Conservation (phyloP, 495 filamentous ascomycete species). For the Xylaria bambusicola region DNA sequence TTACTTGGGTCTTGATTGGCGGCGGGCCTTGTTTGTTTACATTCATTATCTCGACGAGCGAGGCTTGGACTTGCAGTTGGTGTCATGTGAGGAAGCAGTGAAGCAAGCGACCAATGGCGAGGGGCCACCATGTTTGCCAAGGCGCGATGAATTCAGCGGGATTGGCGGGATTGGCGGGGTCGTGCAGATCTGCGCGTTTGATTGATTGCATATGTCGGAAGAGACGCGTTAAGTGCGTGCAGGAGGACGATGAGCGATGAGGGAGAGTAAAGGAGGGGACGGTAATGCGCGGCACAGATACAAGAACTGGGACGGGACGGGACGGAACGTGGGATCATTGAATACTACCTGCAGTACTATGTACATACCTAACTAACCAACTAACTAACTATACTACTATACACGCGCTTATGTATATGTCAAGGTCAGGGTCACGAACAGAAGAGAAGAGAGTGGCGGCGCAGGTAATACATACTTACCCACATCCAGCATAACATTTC, state of each 20-base stretch:
- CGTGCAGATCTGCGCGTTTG: slow-evolving; percentile 14
- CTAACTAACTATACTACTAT: too few species aligned
- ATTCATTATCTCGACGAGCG: not conserved
- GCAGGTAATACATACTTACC: too few species aligned
- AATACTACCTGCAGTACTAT: too few species aligned
- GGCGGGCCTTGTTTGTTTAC: slow-evolving; percentile 18
- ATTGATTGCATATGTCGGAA: slow-evolving; percentile 17
- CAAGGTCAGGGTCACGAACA: too few species aligned
- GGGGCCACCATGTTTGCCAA: slow-evolving; percentile 5
- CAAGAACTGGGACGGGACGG: too few species aligned
- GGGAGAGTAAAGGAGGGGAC: not conserved
- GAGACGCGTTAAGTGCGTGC: slow-evolving; percentile 23
- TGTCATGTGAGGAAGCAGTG: slow-evolving; percentile 17
- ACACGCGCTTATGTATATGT: too few species aligned
- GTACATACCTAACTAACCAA: too few species aligned
- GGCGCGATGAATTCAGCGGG: slow-evolving; percentile 1
- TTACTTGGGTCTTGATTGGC: slow-evolving; percentile 6
- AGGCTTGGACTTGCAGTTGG: slow-evolving; percentile 12
- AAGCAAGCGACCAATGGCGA: slow-evolving; percentile 9
- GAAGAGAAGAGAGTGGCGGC: too few species aligned
- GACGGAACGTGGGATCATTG: too few species aligned
- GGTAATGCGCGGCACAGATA: not conserved
- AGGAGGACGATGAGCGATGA: not conserved
- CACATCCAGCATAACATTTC: too few species aligned
- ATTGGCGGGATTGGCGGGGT: slow-evolving; percentile 18